These are phyloP conservation scores for Lanmaoa pseudosensibilis DNA, from an alignment of 768 basidiomycete species.

Conservation along the genomic window DNA sequence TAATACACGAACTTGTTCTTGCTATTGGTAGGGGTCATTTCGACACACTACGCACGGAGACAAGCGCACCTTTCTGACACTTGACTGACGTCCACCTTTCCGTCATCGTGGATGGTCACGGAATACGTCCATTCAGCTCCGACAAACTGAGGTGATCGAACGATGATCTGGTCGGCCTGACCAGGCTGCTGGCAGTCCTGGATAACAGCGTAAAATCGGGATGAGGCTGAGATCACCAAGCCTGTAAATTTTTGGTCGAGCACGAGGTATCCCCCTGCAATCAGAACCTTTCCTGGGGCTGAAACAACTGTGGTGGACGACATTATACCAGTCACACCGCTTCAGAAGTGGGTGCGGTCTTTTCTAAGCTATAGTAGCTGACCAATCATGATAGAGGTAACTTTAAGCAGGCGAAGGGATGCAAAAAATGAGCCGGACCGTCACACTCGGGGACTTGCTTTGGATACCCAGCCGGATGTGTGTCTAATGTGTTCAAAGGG, in stretches of 20 bases:
- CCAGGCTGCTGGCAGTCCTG: conserved; percentile 31
- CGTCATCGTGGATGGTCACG: conserved; percentile 41
- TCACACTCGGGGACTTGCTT: too few relatives aligned
- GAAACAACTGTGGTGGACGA: conserved; percentile 70
- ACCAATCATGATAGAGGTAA: conserved; percentile 23
- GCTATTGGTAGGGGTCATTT: conserved; percentile 33
- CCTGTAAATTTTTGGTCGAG: conserved; percentile 86
- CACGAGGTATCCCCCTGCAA: conserved; percentile 96
- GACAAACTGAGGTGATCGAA: conserved; percentile 91
- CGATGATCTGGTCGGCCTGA: conserved; percentile 52
- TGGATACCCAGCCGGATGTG: not conserved
- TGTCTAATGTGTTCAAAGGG: not conserved
- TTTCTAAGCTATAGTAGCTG: conserved; percentile 13
- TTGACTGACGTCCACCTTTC: conserved; percentile 24
- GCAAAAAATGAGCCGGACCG: too few relatives aligned
- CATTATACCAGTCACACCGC: conserved; percentile 34
- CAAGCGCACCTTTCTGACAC: conserved; percentile 23
- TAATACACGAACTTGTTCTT: conserved; percentile 93
- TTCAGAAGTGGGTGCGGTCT: not conserved
- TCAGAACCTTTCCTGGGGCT: conserved; percentile 90
- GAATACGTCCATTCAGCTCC: conserved; percentile 75
- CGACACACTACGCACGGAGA: not conserved
- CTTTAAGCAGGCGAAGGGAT: too few relatives aligned
- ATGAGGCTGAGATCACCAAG: conserved; percentile 87
- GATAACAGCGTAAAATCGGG: conserved; percentile 88